Base-by-base conservation (phyloP, 2,329 filamentous ascomycete genomes). In the Diaporthe nobilis region DNA sequence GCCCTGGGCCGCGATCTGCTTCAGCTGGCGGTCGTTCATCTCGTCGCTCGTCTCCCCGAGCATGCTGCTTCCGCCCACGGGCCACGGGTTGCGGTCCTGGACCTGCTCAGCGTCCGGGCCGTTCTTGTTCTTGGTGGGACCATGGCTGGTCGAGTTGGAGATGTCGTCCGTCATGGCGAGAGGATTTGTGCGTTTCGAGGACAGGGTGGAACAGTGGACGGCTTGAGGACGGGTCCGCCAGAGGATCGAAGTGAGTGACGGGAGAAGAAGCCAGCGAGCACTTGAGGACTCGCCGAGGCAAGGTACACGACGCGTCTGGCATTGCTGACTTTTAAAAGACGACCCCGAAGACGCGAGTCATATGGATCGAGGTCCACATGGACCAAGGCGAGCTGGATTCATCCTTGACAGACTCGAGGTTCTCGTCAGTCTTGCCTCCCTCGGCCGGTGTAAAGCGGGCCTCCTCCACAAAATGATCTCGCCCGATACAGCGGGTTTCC, bases 1-100 rank as follows among this genome's bases (percentile, higher is more conserved):
- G 72, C 88, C 88, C 78, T 86, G 80, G 13, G 83, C 84, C 17
- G 83, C 83, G 79, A 87, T 88, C 77, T 86, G 84, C 81, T 86
- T 85, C 13, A 68, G 34, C 34, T 68, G 65, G 22, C 47, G 65
- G 65, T 53, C 31, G 65, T 68, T 68, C 47, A 68, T 68, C 65
- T 68, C 65, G 31, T 68, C 65, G 47, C 65, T 68, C 34, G 65
- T 68, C 65, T 68, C 65, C 22, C 65, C 65, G n/a, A 68, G 65
- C 65, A 68, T 68, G 65, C 65, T 68, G 65, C 47, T 68, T 22
- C 25, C 65, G 15, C 39, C 17, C 3, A 53, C 34, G 17, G 65
- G 65, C 65, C 65, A 68, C 15, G 65, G 65, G 65, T 34, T 68
- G 65, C 65, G 47, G 28, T 68, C 47, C 47, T 53, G 65, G 47